Percentiles rank a stretch among this genome's conserved stretches.
These are phyloP conservation scores for Antitrichia curtipendula DNA, from an alignment of 225 moss, liverwort and hornwort genomes.

Conservation along the genomic window DNA sequence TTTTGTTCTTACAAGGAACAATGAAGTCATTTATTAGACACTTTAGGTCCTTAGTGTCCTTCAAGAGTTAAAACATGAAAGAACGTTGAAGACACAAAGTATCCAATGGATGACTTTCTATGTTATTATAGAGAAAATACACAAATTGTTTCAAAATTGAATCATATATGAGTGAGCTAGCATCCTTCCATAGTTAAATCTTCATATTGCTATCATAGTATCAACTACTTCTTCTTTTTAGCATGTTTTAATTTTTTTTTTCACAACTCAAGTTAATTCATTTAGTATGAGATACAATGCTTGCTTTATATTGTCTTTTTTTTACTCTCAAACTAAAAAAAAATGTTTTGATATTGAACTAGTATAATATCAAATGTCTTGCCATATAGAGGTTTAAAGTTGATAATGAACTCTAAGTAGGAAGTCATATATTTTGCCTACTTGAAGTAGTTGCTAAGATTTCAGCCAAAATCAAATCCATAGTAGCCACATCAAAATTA, in stretches of 20 bases:
- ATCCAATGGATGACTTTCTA: fast-evolving
- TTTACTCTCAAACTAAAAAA: background rate
- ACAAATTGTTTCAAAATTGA: too few species aligned
- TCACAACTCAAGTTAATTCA: background rate
- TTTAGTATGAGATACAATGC: background rate
- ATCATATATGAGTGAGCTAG: too few species aligned
- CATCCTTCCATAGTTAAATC: too few species aligned
- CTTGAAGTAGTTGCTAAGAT: background rate
- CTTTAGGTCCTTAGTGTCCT: too few species aligned
- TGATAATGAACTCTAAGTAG: background rate
- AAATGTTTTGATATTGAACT: background rate
- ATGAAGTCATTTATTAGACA: too few species aligned
- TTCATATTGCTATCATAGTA: background rate
- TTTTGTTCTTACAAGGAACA: too few species aligned
- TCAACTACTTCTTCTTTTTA: background rate
- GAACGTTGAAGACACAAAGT: too few species aligned
- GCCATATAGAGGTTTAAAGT: background rate
- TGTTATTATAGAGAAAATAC: too few species aligned
- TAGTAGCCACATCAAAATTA: background rate
- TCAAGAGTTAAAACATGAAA: too few species aligned
- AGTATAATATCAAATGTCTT: background rate
- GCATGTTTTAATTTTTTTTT: background rate
- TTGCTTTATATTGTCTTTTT: background rate
- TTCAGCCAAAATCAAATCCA: background rate
- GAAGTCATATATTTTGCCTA: background rate